Base-by-base conservation (phyloP, 306 rosid species). In the Vigna hirtella region DNA sequence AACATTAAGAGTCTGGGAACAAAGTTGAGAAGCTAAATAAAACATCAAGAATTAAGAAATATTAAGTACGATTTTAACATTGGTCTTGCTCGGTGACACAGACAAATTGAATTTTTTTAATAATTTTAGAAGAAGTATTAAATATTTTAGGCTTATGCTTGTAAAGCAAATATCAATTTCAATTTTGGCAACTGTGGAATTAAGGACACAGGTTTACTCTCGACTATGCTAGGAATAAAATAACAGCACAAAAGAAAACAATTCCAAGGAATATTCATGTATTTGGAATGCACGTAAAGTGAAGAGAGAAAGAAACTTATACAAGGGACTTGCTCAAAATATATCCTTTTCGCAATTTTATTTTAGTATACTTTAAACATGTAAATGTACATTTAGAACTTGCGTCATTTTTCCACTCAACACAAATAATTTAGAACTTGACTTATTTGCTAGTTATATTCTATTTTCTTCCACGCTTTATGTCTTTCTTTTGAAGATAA, bases 151-250 rank as follows among this genome's bases (percentile, higher is more conserved):
- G 20, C 7, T 61, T 61, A 6, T 5, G 2, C 7, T 28, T 28
- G 2, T 0, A 12, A 62, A 62, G 7, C 24, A 32, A 62, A 15
- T 1, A 15, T 5, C 14, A 32, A 1, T 16, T 28, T 20, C 66
- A 34, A 8, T 56, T n/a, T 52, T 36, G 36, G 45, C 70, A 62
- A 75, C 15, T 62, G 72, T 30, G 62, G 22, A 74, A 59, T 17
- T n/a, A 28, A 66, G 20, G n/a, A 38, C 17, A 34, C 28, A 17
- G 59, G 24, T n/a, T 51, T 51, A 51, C 4, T 7, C 2, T 17
- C 10, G 24, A 51, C 7, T 6, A 51, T 5, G 57, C 1, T 20
- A 20, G 20, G 20, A 20, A 20, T 20, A 20, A 20, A 20, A 20
- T 5, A 34, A 34, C 38, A 34, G 38, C 38, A 34, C 7, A 34